phyloP scores from a whole-genome alignment of 2,329 filamentous ascomycete species.

The Plenodomus biglobosus region DNA sequence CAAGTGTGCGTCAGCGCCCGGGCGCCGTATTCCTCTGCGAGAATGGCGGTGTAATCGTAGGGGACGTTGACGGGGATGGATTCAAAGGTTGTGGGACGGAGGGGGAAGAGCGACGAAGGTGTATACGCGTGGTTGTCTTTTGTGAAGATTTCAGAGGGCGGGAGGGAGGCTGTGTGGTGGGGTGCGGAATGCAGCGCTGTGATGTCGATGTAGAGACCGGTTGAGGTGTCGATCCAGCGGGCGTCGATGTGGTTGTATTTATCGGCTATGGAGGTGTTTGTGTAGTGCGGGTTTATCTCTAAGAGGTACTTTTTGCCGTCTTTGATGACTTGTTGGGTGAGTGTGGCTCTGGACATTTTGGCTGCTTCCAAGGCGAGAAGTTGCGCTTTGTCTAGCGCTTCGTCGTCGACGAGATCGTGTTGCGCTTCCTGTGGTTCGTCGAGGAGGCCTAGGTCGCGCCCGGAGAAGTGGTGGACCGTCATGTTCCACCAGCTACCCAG shows the following conservation, averaged over 20 bases:
- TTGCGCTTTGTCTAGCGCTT: constrained; percentile 27
- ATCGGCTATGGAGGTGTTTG: constrained; percentile 50
- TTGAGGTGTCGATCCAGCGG: constrained; percentile 62
- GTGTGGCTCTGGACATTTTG: neutral
- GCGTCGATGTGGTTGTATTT: constrained; percentile 60
- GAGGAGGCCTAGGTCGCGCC: constrained; percentile 11
- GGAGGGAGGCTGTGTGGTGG: constrained; percentile 19
- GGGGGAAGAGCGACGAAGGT: constrained; percentile 58
- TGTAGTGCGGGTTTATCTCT: constrained; percentile 61
- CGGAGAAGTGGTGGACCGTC: constrained; percentile 54
- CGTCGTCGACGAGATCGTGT: neutral
- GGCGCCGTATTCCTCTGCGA: constrained; percentile 58
- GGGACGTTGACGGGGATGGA: constrained; percentile 57
- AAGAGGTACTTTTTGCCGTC: constrained; percentile 52
- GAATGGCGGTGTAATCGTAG: constrained; percentile 57
- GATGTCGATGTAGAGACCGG: constrained; percentile 64
- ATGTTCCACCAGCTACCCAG: constrained; percentile 63
- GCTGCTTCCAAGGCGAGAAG: neutral
- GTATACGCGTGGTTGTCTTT: constrained; percentile 61
- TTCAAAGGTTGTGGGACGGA: constrained; percentile 59
- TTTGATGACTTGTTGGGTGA: constrained; percentile 10
- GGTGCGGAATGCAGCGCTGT: constrained; percentile 53
- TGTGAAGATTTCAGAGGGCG: constrained; percentile 35
- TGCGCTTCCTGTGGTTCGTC: neutral
- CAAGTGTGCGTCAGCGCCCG: constrained; percentile 51